Evolutionary conservation across 176 grass and related monocot species (phyloP).

Genomic region (Oryza meyeriana): DNA sequence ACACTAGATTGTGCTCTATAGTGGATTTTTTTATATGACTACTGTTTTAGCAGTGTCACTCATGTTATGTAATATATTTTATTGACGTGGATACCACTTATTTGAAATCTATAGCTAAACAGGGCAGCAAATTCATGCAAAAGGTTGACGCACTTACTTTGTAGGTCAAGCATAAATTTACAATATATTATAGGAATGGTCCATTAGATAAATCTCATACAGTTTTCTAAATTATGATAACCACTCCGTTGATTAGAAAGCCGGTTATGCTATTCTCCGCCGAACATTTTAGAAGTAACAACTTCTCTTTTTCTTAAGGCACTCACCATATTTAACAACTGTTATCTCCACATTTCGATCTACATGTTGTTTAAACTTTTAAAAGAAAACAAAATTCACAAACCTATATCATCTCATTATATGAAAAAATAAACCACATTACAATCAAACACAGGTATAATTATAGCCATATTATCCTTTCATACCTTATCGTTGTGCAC

Average conservation of each 20-base stretch:
- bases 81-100: no score
- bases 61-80: no score
- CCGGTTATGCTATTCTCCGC: not conserved
- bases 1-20: no score
- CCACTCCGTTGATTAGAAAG: not conserved
- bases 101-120: no score
- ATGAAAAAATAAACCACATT: no score
- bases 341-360: not conserved
- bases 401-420: not conserved
- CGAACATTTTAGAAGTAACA: not conserved
- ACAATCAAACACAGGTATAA: not conserved
- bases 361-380: not conserved
- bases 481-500: no score
- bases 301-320: not conserved
- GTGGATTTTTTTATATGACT: no score
- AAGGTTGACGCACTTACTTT: no score
- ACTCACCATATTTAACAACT: no score
- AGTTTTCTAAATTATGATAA: not conserved
- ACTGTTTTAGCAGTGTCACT: no score
- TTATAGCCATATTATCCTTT: not conserved
- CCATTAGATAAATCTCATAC: not conserved
- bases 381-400: not conserved
- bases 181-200: not conserved
- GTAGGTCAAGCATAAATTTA: not conserved
- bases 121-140: no score